Percentiles rank a stretch among this genome's conserved stretches.
phyloP scores from a whole-genome alignment of 768 basidiomycete species.

The Tremella fuciformis region DNA sequence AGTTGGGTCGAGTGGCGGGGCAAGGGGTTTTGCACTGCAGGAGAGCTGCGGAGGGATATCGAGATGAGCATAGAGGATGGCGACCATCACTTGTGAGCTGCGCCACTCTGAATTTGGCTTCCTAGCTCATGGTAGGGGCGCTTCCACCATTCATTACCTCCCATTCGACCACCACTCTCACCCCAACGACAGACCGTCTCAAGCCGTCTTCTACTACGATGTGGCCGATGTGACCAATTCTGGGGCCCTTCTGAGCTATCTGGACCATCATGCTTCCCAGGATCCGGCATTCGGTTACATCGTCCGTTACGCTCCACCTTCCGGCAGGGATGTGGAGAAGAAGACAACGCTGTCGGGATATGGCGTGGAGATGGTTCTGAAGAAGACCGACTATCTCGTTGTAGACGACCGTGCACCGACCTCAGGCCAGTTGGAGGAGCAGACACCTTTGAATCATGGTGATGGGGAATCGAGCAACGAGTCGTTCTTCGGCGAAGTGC shows the following conservation, averaged over 20 bases:
- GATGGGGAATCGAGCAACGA: no score
- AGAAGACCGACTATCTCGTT: slow-evolving; percentile 95
- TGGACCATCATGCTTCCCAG: slow-evolving; percentile 58
- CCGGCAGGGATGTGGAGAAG: slow-evolving; percentile 9
- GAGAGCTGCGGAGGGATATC: slow-evolving; percentile 40
- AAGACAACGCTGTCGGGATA: slow-evolving; percentile 67
- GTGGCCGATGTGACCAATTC: slow-evolving; percentile 45
- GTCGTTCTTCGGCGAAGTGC: slow-evolving; percentile 19
- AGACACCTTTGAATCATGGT: no score
- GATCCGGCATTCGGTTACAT: slow-evolving; percentile 66
- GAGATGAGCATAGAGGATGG: slow-evolving; percentile 43
- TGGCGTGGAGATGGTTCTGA: slow-evolving; percentile 85
- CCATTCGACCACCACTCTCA: slow-evolving; percentile 55
- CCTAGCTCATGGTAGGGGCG: background rate
- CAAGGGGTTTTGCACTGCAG: slow-evolving; percentile 44
- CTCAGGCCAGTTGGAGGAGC: no score
- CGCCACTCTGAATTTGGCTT: no score
- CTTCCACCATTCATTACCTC: slow-evolving; percentile 53
- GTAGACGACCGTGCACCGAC: slow-evolving; percentile 70
- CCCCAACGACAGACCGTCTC: slow-evolving; percentile 57
- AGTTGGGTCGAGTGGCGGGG: slow-evolving; percentile 51
- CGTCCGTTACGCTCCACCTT: slow-evolving; percentile 63
- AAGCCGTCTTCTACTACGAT: slow-evolving; percentile 73
- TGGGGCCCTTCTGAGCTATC: slow-evolving; percentile 65
- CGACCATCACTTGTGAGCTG: slow-evolving; percentile 19